Base-by-base conservation (phyloP, 805 yeast species). In the Candida awuae region DNA sequence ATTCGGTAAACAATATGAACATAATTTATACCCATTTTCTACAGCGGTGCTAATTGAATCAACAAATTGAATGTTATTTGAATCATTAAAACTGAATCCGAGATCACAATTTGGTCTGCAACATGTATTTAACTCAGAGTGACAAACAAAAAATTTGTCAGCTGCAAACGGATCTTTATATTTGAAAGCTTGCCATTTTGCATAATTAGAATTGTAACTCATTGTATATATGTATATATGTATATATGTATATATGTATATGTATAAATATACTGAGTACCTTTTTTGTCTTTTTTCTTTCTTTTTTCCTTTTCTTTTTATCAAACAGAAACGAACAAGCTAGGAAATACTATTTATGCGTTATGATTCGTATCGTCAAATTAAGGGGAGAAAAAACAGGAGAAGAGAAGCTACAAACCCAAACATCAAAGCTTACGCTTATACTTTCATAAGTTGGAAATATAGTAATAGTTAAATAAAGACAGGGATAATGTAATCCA, bases 81-180 rank as follows among this genome's bases (percentile, higher is more conserved):
- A 60, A 48, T 71, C 63, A 42, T 67, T 60, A 20, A 62, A 60
- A 20, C 66, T 64, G 29, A 67, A 59, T 10, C 58, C 61, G 44
- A 56, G 39, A 41, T 76, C 84, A 56, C 88, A 81, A 51, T 75
- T 80, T 6, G 88, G 86, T 35, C 84, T 73, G 48, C 87, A 80
- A 36, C 72, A 69, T n/a, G 51, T 47, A 39, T 62, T 62, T 19
- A 57, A 56, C 22, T 59, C 54, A 42, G 62, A 62, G 53, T 70
- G 67, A 49, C 76, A 67, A 17, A 75, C 80, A 35, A 65, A 59
- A 47, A 80, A 80, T 19, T 73, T 60, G 30, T 71, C 72, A 0
- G 80, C 70, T 10, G 84, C 80, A 49, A 74, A 75, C 1, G 85
- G 83, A 51, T 79, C 85, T 43, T 71, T 65, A 55, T 74, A 75